Evolutionary conservation across 2,329 filamentous ascomycete species (phyloP).

Genomic region (Pestalotiopsis sp.): DNA sequence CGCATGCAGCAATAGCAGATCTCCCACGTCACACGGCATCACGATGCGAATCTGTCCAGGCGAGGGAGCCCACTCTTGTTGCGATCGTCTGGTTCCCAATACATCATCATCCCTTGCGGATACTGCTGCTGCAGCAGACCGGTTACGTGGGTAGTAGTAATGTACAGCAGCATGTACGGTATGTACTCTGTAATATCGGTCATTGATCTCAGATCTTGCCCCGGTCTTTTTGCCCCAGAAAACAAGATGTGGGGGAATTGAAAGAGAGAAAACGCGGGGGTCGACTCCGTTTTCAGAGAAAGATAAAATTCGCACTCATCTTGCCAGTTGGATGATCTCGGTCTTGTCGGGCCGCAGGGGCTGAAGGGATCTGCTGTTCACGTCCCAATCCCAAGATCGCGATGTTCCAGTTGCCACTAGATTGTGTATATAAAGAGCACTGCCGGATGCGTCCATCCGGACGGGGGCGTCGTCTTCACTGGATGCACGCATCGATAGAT

Average conservation of each 20-base stretch:
- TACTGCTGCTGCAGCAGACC: neutral
- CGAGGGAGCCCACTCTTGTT: neutral
- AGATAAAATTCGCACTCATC: too few species aligned
- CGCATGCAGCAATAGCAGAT: neutral
- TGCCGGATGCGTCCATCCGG: neutral
- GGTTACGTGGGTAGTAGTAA: too few species aligned
- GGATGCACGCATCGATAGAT: neutral
- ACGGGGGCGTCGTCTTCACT: neutral
- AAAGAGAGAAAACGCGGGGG: too few species aligned
- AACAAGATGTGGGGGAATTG: too few species aligned
- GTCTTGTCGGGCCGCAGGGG: neutral
- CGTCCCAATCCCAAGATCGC: neutral
- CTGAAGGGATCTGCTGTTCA: neutral
- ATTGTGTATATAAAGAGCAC: neutral
- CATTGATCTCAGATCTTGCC: too few species aligned
- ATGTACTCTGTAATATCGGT: too few species aligned
- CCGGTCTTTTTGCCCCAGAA: too few species aligned
- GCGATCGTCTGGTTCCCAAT: too few species aligned
- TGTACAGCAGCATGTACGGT: too few species aligned
- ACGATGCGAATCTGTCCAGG: neutral
- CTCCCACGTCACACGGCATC: neutral
- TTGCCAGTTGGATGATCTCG: neutral
- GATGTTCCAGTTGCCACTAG: neutral
- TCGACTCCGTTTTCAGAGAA: too few species aligned
- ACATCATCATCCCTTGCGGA: neutral